Evolutionary conservation across 2,329 filamentous ascomycete genomes (phyloP).

Genomic region (Alternaria viburni): DNA sequence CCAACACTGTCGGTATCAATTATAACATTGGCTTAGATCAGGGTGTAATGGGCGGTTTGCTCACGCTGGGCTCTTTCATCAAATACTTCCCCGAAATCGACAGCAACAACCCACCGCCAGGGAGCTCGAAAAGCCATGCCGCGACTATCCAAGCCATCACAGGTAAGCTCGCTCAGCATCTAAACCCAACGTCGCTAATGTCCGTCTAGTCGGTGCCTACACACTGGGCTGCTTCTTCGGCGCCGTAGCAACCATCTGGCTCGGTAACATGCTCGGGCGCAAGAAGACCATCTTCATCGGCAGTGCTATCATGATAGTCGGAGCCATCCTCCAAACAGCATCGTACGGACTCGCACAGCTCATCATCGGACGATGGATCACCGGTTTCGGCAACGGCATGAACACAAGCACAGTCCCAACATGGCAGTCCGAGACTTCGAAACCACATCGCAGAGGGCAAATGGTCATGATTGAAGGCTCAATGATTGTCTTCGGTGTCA

Average conservation of each 20-base stretch:
- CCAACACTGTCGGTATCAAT: neutral
- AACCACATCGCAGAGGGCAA: slow-evolving; percentile 54
- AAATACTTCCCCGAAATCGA: slow-evolving; percentile 51
- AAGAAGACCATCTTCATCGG: slow-evolving; percentile 66
- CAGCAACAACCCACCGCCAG: slow-evolving; percentile 43
- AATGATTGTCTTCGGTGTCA: slow-evolving; percentile 54
- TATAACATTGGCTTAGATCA: slow-evolving; percentile 31
- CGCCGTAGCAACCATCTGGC: slow-evolving; percentile 52
- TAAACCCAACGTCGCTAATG: slow-evolving; percentile 19
- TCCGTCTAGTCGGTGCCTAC: slow-evolving; percentile 32
- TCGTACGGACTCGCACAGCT: slow-evolving; percentile 55
- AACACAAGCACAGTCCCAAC: slow-evolving; percentile 49
- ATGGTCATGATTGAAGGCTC: slow-evolving; percentile 57
- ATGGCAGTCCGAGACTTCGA: slow-evolving; percentile 56
- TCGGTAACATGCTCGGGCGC: slow-evolving; percentile 66
- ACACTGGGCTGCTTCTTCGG: slow-evolving; percentile 55
- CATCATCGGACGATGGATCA: slow-evolving; percentile 58
- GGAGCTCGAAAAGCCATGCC: slow-evolving; percentile 40
- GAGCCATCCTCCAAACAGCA: slow-evolving; percentile 64
- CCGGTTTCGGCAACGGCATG: slow-evolving; percentile 54
- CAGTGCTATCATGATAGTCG: slow-evolving; percentile 63
- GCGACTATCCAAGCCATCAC: slow-evolving; percentile 54
- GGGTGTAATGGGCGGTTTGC: slow-evolving; percentile 67
- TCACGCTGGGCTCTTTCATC: slow-evolving; percentile 71
- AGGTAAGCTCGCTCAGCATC: slow-evolving; percentile 15